Evolutionary conservation across 2,329 filamentous ascomycete species (phyloP).

Genomic region (Sporothrix euskadiensis): DNA sequence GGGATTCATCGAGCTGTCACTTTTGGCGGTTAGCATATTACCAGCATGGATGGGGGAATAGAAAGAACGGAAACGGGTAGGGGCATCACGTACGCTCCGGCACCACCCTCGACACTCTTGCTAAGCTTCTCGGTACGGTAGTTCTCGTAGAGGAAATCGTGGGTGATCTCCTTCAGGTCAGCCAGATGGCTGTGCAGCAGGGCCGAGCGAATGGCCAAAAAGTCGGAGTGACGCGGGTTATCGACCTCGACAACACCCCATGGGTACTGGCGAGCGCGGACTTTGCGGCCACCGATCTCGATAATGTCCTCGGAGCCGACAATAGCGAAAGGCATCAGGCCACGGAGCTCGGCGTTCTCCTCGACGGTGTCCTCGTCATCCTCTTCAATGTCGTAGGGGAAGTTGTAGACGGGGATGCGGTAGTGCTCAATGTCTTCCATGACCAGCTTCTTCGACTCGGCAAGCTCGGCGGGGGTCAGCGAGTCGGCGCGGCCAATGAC

Average conservation of each 20-base stretch:
- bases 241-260: conserved; percentile 99
- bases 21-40: conserved; percentile 37
- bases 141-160: conserved; percentile 99
- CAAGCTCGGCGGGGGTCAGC: conserved; percentile 91
- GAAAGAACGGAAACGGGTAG: not conserved
- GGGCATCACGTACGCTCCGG: conserved; percentile 71
- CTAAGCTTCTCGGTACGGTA: conserved; percentile 99
- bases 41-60: conserved; percentile 46
- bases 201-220: conserved; percentile 93
- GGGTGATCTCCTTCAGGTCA: conserved; percentile 98
- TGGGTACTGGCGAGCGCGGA: conserved; percentile 94
- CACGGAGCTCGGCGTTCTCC: conserved; percentile 95
- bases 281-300: conserved; percentile 88
- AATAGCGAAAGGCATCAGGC: conserved; percentile 98
- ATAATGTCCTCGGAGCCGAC: conserved; percentile 95
- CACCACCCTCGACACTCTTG: conserved; percentile 95
- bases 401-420: conserved; percentile 99
- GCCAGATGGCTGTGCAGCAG: conserved; percentile 97
- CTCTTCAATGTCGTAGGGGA: conserved; percentile 99
- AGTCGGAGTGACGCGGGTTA: conserved; percentile 98
- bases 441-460: conserved; percentile 98
- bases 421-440: conserved; percentile 99
- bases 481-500: conserved; percentile 99
- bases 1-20: conserved; percentile 92
- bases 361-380: conserved; percentile 99